Conservation (phyloP, 176 grass and related monocot species). For the Dactylis glomerata region DNA sequence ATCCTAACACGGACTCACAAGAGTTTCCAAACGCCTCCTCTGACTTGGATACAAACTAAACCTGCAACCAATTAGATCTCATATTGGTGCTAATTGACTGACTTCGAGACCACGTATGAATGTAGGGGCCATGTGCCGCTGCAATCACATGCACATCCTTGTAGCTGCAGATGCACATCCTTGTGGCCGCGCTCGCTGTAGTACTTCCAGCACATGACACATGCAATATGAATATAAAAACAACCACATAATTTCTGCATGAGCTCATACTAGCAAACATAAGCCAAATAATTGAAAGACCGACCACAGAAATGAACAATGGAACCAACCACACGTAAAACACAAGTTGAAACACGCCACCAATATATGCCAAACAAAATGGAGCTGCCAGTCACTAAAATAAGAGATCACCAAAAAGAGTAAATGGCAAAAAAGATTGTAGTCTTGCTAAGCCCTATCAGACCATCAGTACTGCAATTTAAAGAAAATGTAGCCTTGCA, state of each 20-base stretch:
- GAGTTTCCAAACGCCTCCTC: background rate
- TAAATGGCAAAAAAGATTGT: background rate
- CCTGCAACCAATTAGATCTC: background rate
- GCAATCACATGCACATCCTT: background rate
- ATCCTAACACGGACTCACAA: background rate
- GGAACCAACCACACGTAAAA: background rate
- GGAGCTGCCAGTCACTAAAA: slow-evolving; percentile 1
- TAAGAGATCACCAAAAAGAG: background rate
- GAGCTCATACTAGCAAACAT: background rate
- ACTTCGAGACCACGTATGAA: background rate
- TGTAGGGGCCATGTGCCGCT: background rate
- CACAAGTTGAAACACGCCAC: background rate
- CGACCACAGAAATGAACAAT: background rate
- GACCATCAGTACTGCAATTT: background rate
- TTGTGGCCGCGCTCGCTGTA: background rate
- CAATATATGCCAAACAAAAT: slow-evolving; percentile 18
- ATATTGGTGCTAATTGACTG: background rate
- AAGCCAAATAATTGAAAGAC: background rate
- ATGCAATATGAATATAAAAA: background rate
- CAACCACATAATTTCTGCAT: background rate
- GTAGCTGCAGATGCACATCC: background rate
- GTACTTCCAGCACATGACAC: background rate
- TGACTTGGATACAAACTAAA: background rate
- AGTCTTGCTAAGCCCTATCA: background rate
- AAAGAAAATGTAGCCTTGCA: slow-evolving; percentile 1